Evolutionary conservation across 1,284 basidiomycete species (phyloP).

Genomic region (Malassezia restricta): DNA sequence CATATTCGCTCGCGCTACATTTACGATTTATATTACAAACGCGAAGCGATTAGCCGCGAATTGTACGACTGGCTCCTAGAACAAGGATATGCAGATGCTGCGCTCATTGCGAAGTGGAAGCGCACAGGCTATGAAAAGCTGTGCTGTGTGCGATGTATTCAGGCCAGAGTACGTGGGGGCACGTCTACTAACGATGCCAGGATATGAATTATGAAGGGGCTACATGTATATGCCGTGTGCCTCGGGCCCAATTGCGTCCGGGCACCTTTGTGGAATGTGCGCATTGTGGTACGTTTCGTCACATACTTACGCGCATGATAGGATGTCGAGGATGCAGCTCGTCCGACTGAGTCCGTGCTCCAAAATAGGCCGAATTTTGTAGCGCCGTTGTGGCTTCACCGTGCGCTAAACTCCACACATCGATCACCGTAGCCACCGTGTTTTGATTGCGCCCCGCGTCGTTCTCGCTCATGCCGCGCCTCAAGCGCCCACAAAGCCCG

Average conservation of each 20-base stretch:
- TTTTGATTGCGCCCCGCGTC: background rate
- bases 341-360: slow-evolving; percentile 17
- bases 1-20: slow-evolving; percentile 81
- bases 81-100: slow-evolving; percentile 91
- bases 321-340: slow-evolving; percentile 36
- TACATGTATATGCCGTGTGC: slow-evolving; percentile 96
- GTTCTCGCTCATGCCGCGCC: background rate
- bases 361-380: background rate
- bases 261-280: slow-evolving; percentile 94
- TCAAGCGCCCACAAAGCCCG: background rate
- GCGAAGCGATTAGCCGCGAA: slow-evolving; percentile 83
- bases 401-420: background rate
- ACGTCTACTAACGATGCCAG: slow-evolving; percentile 35
- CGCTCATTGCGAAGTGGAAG: slow-evolving; percentile 99
- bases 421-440: background rate
- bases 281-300: slow-evolving; percentile 67
- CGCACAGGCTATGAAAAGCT: slow-evolving; percentile 96
- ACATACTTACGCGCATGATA: background rate
- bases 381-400: background rate
- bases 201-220: slow-evolving; percentile 99
- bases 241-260: slow-evolving; percentile 76
- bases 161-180: slow-evolving; percentile 59
- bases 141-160: slow-evolving; percentile 92
- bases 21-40: slow-evolving; percentile 96
- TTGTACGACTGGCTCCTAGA: slow-evolving; percentile 97